Evolutionary conservation across 2,329 filamentous ascomycete genomes (phyloP).

Genomic region (Chaetomium globosum): DNA sequence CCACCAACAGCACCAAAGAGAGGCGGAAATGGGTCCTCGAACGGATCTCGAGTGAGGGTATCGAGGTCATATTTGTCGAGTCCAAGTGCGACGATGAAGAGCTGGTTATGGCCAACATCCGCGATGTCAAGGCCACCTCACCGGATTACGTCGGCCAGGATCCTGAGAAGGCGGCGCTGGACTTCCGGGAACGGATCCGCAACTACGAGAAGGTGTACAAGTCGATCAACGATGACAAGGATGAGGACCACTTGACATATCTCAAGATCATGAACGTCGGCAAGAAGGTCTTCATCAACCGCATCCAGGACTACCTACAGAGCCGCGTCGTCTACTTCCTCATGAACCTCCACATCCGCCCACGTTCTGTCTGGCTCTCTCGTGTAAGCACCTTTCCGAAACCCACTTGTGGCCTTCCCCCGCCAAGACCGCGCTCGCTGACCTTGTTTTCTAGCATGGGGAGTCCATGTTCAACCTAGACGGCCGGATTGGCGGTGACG

Average conservation of each 20-base stretch:
- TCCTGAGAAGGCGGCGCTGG: slow-evolving; percentile 83
- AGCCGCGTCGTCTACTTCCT: slow-evolving; percentile 96
- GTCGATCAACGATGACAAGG: slow-evolving; percentile 77
- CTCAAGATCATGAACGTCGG: slow-evolving; percentile 97
- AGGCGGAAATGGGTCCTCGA: slow-evolving; percentile 91
- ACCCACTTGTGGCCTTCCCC: neutral
- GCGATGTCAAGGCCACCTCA: slow-evolving; percentile 94
- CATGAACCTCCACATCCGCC: slow-evolving; percentile 97
- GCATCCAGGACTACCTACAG: slow-evolving; percentile 94
- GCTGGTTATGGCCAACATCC: slow-evolving; percentile 96
- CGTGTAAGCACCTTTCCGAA: slow-evolving; percentile 60
- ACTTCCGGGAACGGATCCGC: slow-evolving; percentile 91
- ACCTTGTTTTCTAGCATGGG: slow-evolving; percentile 67
- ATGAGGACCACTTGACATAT: slow-evolving; percentile 87
- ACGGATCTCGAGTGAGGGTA: slow-evolving; percentile 70
- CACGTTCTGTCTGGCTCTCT: slow-evolving; percentile 94
- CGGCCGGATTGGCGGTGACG: slow-evolving; percentile 91
- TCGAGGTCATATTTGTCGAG: slow-evolving; percentile 94
- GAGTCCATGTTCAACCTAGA: slow-evolving; percentile 91
- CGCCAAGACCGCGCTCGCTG: neutral
- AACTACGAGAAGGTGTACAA: slow-evolving; percentile 98
- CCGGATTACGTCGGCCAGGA: slow-evolving; percentile 95
- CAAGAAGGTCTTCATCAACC: slow-evolving; percentile 95
- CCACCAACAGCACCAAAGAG: slow-evolving; percentile 91
- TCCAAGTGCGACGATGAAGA: slow-evolving; percentile 96